Evolutionary conservation across 306 rosid genomes (phyloP).

Genomic region (cucumber (Cucumis sativus)): Cucumber_9930_V3 NC_026658.2:14257001-14257500

Average conservation of each 20-base stretch:
- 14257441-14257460: not conserved
- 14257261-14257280: not conserved
- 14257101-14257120: not conserved
- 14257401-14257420: not conserved
- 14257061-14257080: not conserved
- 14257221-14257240: not conserved
- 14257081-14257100: not conserved
- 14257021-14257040: not conserved
- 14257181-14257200: not conserved
- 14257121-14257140: not conserved
- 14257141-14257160: not conserved
- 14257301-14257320: not conserved
- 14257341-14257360: not conserved
- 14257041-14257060: not conserved
- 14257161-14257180: not conserved
- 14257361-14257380: not conserved
- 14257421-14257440: not conserved
- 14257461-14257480: not conserved
- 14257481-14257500: not conserved
- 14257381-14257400: not conserved
- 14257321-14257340: not conserved
- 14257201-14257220: not conserved
- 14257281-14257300: not conserved
- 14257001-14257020: not conserved
- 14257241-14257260: not conserved